phyloP scores from a whole-genome alignment of 202 grass and related monocot genomes.

The Tripidium arundinaceum region DNA sequence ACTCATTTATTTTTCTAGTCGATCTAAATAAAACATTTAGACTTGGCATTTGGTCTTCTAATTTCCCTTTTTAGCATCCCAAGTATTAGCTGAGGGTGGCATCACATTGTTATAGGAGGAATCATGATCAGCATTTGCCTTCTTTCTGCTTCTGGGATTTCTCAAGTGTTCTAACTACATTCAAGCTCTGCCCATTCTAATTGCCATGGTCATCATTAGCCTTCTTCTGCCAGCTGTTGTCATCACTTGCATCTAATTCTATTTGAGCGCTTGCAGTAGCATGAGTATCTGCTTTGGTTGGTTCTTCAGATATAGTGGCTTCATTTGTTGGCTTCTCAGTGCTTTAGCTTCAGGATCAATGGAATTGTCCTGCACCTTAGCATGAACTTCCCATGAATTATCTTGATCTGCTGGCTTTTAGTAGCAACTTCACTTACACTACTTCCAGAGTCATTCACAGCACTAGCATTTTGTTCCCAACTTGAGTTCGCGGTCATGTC shows the following conservation, averaged over 20 bases:
- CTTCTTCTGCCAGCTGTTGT: slow-evolving; percentile 36
- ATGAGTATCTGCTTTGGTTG: slow-evolving; percentile 29
- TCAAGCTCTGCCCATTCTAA: slow-evolving; percentile 10
- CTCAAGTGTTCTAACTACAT: slow-evolving; percentile 7
- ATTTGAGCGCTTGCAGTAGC: slow-evolving; percentile 19
- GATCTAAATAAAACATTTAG: slow-evolving; percentile 8
- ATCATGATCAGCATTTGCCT: slow-evolving; percentile 5
- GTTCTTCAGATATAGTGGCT: slow-evolving; percentile 20
- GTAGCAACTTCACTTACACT: slow-evolving; percentile 25
- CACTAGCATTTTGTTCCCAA: slow-evolving; percentile 54
- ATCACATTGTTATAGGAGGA: background rate
- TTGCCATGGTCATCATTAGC: slow-evolving; percentile 24
- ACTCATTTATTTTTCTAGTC: background rate
- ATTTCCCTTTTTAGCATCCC: background rate
- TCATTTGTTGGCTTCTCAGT: slow-evolving; percentile 25
- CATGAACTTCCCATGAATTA: slow-evolving; percentile 41
- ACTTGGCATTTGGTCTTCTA: slow-evolving; percentile 16
- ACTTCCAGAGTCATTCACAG: slow-evolving; percentile 47
- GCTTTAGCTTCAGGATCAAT: slow-evolving; percentile 38
- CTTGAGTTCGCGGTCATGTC: slow-evolving; percentile 11
- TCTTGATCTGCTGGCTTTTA: slow-evolving; percentile 32
- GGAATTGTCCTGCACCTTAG: slow-evolving; percentile 28
- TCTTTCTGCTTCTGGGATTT: slow-evolving; percentile 20
- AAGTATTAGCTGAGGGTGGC: background rate
- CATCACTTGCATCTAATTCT: slow-evolving; percentile 18